Percentiles rank a stretch among this genome's conserved stretches.
Conservation (phyloP, 192 early-diverging fungal species). For the Dissophora ornata region DNA sequence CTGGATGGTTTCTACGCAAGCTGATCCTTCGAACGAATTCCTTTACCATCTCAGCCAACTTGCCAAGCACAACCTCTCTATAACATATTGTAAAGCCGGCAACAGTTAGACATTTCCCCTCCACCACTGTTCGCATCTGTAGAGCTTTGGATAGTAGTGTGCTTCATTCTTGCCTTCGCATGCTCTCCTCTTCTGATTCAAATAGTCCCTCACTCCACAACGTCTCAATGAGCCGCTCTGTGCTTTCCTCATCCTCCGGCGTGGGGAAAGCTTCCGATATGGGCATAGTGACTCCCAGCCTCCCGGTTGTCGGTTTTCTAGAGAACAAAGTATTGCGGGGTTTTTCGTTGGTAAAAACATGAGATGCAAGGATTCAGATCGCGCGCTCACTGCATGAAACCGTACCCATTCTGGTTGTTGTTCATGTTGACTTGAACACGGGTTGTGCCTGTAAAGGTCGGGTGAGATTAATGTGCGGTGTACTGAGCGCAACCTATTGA, state of each 20-base stretch:
- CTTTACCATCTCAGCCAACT: conserved; percentile 89
- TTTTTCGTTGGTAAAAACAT: too few relatives aligned
- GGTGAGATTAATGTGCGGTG: too few relatives aligned
- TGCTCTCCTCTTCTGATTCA: conserved; percentile 88
- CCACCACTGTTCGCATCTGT: not conserved
- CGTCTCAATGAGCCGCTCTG: conserved; percentile 75
- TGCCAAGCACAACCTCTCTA: conserved; percentile 89
- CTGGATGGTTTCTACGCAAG: conserved; percentile 79
- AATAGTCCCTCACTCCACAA: conserved; percentile 83
- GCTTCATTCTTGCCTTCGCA: conserved; percentile 77
- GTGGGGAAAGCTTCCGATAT: conserved; percentile 74
- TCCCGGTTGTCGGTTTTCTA: conserved; percentile 2
- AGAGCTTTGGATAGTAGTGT: not conserved
- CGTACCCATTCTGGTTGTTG: conserved; percentile 18
- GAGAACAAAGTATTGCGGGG: too few relatives aligned
- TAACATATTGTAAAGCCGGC: conserved; percentile 4
- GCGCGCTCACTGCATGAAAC: too few relatives aligned
- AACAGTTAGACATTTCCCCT: not conserved
- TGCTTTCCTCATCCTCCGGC: conserved; percentile 73
- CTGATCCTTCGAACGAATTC: conserved; percentile 90
- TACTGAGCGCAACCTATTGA: too few relatives aligned
- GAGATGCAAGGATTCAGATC: too few relatives aligned
- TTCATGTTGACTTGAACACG: conserved; percentile 1
- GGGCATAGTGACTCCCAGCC: conserved; percentile 85
- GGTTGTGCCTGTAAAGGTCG: too few relatives aligned